Base-by-base conservation (phyloP, 306 rosid genomes). In the Lablab purpureus region DNA sequence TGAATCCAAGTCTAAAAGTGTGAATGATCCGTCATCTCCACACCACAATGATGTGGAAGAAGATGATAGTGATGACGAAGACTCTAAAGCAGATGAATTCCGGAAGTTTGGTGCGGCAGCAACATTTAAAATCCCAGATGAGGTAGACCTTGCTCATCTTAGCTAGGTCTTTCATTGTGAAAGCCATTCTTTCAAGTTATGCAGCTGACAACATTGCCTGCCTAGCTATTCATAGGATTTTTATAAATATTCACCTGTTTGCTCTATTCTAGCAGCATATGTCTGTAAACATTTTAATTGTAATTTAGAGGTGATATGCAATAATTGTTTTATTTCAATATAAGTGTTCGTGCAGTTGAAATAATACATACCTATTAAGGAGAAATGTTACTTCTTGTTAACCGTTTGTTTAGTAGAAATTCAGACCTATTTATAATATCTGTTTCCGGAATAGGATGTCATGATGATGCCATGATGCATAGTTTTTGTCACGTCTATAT, bases 61-160 rank as follows among this genome's bases (percentile, higher is more conserved):
- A n/a, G 89, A 83, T 4, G 90, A 89, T 10, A 74, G 80, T 15
- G 49, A 58, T 72, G 92, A 86, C 3, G 98, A 88, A 70, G 89
- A 88, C 23, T 41, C 81, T 10, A 11, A 32, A 49, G 87, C 85
- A 21, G 97, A 90, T 78, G 98, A 91, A 87, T 95, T 71, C 77
- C 87, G 93, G 70, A 95, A 95, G 89, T 95, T 95, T 82, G 99
- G 99, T 45, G 98, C 98, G 0, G 98, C 99, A 63, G 90, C 79
- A 36, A 86, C 98, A 63, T 95, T 95, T 73, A 93, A 62, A 86
- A 84, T 95, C 79, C 98, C 99, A 2, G 96, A 91, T 12, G 90
- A 82, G 46, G 75, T 95, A 54, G 97, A 95, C 68, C 58, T 93
- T 80, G 58, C 99, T 68, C 93, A 73, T 49, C 88, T 93, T 43